phyloP scores from a whole-genome alignment of 768 basidiomycete species.

The Pseudohyphozyma bogoriensis region DNA sequence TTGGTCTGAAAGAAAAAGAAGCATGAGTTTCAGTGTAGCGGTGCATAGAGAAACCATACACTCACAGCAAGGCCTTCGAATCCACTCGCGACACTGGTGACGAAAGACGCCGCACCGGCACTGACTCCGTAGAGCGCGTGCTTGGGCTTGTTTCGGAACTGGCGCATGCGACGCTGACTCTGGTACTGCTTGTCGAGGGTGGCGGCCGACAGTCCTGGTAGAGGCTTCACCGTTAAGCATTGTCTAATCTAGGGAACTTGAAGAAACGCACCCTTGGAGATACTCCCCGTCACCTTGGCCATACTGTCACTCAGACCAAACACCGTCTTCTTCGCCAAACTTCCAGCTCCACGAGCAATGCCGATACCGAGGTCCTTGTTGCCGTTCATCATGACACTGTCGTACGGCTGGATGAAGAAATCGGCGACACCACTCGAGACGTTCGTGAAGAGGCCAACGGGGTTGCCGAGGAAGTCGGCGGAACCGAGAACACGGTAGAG shows the following conservation, averaged over 20 bases:
- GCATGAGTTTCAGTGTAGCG: no score
- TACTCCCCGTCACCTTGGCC: constrained; percentile 95
- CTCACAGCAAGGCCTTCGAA: constrained; percentile 86
- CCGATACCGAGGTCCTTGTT: constrained; percentile 65
- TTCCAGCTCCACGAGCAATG: constrained; percentile 71
- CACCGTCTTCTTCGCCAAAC: constrained; percentile 96
- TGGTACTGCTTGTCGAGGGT: constrained; percentile 97
- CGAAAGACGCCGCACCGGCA: constrained; percentile 86
- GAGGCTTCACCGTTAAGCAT: neutral
- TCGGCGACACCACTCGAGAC: constrained; percentile 96
- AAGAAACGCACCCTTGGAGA: constrained; percentile 67
- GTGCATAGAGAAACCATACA: constrained; percentile 22
- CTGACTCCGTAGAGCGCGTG: constrained; percentile 99
- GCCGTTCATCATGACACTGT: constrained; percentile 90
- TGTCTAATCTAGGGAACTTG: no score
- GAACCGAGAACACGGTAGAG: constrained; percentile 95
- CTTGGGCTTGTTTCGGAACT: constrained; percentile 84
- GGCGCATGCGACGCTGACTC: constrained; percentile 70
- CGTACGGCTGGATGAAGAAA: constrained; percentile 97
- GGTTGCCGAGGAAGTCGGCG: constrained; percentile 78
- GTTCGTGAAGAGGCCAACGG: constrained; percentile 94
- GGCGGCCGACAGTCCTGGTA: constrained; percentile 78
- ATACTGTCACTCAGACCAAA: constrained; percentile 92
- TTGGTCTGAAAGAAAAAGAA: constrained; percentile 67
- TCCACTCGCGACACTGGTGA: constrained; percentile 86